Conservation (phyloP, 2,329 filamentous ascomycete genomes). For the Penicillium sp. region DNA sequence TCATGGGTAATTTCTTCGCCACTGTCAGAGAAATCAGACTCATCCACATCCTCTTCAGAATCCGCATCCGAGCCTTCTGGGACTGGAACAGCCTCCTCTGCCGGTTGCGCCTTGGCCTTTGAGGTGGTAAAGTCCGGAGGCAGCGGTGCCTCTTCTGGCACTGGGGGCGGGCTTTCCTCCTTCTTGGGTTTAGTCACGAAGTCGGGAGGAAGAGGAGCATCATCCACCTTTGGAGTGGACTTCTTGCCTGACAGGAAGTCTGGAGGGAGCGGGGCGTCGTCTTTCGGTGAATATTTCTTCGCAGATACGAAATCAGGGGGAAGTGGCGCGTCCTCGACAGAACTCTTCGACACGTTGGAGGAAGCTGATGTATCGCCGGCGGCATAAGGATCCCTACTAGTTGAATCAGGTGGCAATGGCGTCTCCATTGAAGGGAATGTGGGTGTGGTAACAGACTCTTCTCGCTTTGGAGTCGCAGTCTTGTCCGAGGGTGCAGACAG, state of each 20-base stretch:
- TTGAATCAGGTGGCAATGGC: constrained; percentile 49
- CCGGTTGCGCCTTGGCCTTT: constrained; percentile 17
- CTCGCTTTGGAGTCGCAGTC: constrained; percentile 36
- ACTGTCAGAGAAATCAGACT: constrained; percentile 47
- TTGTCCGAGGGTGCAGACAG: constrained; percentile 35
- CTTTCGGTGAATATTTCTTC: constrained; percentile 2
- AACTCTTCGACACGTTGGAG: constrained; percentile 42
- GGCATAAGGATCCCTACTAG: constrained; percentile 47
- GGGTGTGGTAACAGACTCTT: constrained; percentile 33
- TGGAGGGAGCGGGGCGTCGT: constrained; percentile 9
- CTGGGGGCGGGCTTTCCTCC: constrained; percentile 9
- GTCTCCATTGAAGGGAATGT: constrained; percentile 31
- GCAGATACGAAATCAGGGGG: constrained; percentile 26
- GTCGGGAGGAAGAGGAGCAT: constrained; percentile 29
- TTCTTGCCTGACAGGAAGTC: constrained; percentile 9
- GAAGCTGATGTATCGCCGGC: constrained; percentile 51
- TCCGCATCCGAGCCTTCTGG: constrained; percentile 37
- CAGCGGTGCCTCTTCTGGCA: constrained; percentile 24
- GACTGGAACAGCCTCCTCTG: constrained; percentile 30
- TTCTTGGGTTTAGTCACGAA: constrained; percentile 24
- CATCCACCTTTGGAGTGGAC: not conserved
- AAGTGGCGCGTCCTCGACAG: constrained; percentile 41
- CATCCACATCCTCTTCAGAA: constrained; percentile 31
- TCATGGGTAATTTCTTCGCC: constrained; percentile 48
- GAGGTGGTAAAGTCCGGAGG: constrained; percentile 26